Conservation (phyloP, 2,329 filamentous ascomycete species). For the Mycosphaerelloides madeirae region DNA sequence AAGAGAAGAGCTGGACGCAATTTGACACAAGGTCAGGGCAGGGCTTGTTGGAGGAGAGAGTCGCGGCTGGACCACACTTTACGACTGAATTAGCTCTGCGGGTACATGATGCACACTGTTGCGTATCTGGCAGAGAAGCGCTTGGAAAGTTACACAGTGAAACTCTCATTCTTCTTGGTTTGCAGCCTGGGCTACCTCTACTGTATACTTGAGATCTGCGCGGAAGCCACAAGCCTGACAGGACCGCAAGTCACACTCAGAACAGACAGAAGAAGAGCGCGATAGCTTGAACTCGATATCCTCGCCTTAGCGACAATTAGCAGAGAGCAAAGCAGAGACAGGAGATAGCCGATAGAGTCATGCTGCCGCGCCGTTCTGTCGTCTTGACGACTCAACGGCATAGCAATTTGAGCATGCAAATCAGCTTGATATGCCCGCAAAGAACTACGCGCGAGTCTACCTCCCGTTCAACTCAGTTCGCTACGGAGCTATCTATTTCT, state of each 20-base stretch:
- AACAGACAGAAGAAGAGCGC: conserved; percentile 5
- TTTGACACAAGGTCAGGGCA: too few relatives aligned
- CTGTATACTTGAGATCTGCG: conserved; percentile 13
- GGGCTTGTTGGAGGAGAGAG: too few relatives aligned
- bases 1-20: too few relatives aligned
- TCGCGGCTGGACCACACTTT: too few relatives aligned
- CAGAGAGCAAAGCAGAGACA: conserved; percentile 19
- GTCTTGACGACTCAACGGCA: too few relatives aligned
- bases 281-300: conserved; percentile 26
- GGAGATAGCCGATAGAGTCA: conserved; percentile 26
- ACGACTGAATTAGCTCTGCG: too few relatives aligned
- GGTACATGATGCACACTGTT: conserved; percentile 17
- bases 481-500: neutral
- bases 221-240: conserved; percentile 11
- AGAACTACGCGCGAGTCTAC: neutral
- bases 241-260: conserved; percentile 21
- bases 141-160: neutral
- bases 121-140: conserved; percentile 8
- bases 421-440: conserved; percentile 23
- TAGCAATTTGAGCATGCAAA: conserved; percentile 19
- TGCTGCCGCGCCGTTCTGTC: conserved; percentile 16
- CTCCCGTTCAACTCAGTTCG: neutral
- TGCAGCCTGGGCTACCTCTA: conserved; percentile 10
- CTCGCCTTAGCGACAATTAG: conserved; percentile 20
- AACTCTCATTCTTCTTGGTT: conserved; percentile 5